Conservation (phyloP, 352 stramenopile genomes). For the Chrysophaeum taylorii region DNA sequence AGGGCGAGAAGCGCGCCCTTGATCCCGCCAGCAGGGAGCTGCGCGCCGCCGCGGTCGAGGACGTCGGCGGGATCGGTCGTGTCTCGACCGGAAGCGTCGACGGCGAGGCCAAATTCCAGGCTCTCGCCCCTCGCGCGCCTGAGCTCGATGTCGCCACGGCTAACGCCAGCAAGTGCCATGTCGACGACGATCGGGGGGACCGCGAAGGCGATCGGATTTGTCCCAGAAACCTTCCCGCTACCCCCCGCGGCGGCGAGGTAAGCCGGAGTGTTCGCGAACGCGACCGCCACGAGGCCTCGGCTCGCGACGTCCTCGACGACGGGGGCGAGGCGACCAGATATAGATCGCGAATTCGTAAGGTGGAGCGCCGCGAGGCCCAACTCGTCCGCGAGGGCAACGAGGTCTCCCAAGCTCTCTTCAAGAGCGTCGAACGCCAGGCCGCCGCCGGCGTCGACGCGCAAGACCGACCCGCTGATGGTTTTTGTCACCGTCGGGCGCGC, state of each 20-base stretch:
- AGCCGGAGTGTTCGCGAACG: not conserved
- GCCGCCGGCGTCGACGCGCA: not conserved
- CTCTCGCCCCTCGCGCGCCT: not conserved
- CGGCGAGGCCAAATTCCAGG: not conserved
- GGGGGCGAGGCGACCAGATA: conserved; percentile 6
- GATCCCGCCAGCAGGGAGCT: not conserved
- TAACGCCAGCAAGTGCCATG: not conserved
- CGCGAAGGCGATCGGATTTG: conserved; percentile 6
- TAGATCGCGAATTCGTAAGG: not conserved
- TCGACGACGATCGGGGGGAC: conserved; percentile 6
- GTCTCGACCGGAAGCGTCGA: not conserved
- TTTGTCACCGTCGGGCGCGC: not conserved
- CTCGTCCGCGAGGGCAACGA: not conserved
- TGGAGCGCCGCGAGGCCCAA: not conserved
- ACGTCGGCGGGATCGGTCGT: not conserved
- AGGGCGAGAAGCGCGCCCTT: conserved; percentile 5
- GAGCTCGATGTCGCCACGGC: not conserved
- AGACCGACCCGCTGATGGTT: not conserved
- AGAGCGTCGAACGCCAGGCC: not conserved
- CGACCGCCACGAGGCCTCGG: not conserved
- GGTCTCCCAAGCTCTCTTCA: too few relatives aligned
- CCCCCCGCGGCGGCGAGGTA: not conserved
- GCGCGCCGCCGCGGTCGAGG: not conserved
- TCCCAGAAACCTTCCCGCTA: not conserved
- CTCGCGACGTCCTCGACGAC: not conserved